phyloP scores from a whole-genome alignment of 2,329 filamentous ascomycete genomes.

The Phaeosphaeria sp. region DNA sequence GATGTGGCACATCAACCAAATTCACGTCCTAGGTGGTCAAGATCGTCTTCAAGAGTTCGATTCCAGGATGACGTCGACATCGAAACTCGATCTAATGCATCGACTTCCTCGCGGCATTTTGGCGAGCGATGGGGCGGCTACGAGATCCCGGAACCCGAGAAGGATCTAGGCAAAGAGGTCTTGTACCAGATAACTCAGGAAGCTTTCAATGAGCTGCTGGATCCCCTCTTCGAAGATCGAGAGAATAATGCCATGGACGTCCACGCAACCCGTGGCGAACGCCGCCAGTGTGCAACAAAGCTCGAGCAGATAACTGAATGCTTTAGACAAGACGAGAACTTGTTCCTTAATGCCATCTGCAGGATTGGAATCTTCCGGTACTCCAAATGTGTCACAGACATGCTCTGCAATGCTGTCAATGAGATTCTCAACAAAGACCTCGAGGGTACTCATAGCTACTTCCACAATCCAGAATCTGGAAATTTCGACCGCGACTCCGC shows the following conservation, averaged over 20 bases:
- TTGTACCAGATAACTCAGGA: conserved; percentile 91
- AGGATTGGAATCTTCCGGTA: conserved; percentile 36
- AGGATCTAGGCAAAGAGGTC: conserved; percentile 84
- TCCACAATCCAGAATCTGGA: too few relatives aligned
- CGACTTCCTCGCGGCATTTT: conserved; percentile 72
- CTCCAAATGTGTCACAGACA: conserved; percentile 30
- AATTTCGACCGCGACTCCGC: too few relatives aligned
- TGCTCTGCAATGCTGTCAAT: conserved; percentile 23
- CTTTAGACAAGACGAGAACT: conserved; percentile 16
- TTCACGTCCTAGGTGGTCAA: conserved; percentile 57
- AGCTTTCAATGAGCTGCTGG: conserved; percentile 89
- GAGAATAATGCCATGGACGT: conserved; percentile 78
- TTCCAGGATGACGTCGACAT: conserved; percentile 76
- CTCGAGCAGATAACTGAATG: conserved; percentile 28
- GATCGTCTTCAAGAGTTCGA: conserved; percentile 79
- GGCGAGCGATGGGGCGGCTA: conserved; percentile 77
- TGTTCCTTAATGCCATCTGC: conserved; percentile 17
- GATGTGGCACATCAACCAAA: conserved; percentile 6
- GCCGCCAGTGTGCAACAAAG: conserved; percentile 24
- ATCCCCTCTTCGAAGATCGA: conserved; percentile 80
- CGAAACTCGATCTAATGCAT: conserved; percentile 73
- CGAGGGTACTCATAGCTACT: too few relatives aligned
- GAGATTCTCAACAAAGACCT: neutral
- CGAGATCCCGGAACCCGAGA: conserved; percentile 79
- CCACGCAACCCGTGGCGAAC: conserved; percentile 48